Percentiles rank a stretch among this genome's conserved stretches.
phyloP scores from a whole-genome alignment of 768 basidiomycete species.

The Imleria badia region DNA sequence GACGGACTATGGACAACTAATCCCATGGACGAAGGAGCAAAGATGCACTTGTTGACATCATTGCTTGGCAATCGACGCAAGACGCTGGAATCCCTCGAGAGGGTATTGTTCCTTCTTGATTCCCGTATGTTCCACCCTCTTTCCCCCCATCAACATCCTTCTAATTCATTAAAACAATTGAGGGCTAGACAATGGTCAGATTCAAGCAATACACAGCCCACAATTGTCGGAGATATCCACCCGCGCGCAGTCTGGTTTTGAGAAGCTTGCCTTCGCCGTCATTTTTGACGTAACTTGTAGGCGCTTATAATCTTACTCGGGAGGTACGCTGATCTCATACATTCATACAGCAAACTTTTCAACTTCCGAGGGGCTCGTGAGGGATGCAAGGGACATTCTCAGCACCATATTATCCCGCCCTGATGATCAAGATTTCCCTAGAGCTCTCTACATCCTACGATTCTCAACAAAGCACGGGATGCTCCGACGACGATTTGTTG shows the following conservation, averaged over 20 bases:
- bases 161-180: too few relatives aligned
- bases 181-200: neutral
- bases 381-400: neutral
- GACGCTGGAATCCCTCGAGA: neutral
- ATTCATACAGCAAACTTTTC: neutral
- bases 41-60: neutral
- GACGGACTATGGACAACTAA: neutral
- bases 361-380: neutral
- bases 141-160: neutral
- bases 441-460: neutral
- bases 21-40: neutral
- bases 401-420: neutral
- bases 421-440: neutral
- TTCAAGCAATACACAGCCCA: neutral
- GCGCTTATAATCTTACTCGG: too few relatives aligned
- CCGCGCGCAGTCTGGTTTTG: neutral
- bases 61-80: neutral
- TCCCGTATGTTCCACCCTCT: neutral
- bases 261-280: neutral
- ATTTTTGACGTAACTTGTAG: conserved; percentile 1
- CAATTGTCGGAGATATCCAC: neutral
- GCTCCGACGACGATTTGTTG: neutral
- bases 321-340: neutral
- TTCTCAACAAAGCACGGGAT: neutral
- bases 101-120: conserved; percentile 8